Evolutionary conservation across 768 basidiomycete genomes (phyloP).

Genomic region (Rhodotorula diobovata): DNA sequence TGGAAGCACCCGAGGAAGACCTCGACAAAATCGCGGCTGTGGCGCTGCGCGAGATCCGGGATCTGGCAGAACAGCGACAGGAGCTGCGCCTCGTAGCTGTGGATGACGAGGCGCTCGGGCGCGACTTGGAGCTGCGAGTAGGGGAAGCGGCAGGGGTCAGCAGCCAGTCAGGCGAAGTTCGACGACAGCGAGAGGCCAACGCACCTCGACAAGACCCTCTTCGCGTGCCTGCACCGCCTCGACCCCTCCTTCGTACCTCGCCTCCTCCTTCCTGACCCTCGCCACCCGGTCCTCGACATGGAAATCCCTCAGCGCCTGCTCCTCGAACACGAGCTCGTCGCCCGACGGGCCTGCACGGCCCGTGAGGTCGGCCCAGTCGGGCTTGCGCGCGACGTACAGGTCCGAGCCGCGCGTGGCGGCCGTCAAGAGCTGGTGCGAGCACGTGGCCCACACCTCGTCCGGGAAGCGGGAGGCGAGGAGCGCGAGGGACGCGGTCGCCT

Average conservation of each 20-base stretch:
- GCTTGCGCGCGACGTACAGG: slow-evolving; percentile 35
- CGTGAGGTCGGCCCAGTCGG: slow-evolving; percentile 8
- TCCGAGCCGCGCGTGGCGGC: slow-evolving; percentile 31
- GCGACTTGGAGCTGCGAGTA: slow-evolving; percentile 47
- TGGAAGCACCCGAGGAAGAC: slow-evolving; percentile 61
- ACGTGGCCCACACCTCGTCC: slow-evolving; percentile 43
- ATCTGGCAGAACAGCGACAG: slow-evolving; percentile 66
- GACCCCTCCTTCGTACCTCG: slow-evolving; percentile 23
- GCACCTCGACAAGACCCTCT: slow-evolving; percentile 22
- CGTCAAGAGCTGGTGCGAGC: slow-evolving; percentile 45
- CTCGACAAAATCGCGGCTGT: slow-evolving; percentile 80
- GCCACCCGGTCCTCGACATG: slow-evolving; percentile 28
- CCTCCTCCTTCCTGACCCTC: slow-evolving; percentile 10
- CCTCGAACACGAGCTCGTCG: slow-evolving; percentile 32
- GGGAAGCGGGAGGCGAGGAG: slow-evolving; percentile 29
- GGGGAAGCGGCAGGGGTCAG: background rate
- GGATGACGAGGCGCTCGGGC: slow-evolving; percentile 61
- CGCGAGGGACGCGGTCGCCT: slow-evolving; percentile 54
- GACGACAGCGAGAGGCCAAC: background rate
- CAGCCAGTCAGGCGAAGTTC: too few relatives aligned
- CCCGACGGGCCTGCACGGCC: background rate
- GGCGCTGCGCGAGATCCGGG: slow-evolving; percentile 70
- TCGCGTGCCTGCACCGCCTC: slow-evolving; percentile 20
- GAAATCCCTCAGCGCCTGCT: slow-evolving; percentile 33
- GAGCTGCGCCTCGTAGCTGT: slow-evolving; percentile 75